phyloP scores from a whole-genome alignment of 129 eudicot genomes.

The Flaveria trinervia region DNA sequence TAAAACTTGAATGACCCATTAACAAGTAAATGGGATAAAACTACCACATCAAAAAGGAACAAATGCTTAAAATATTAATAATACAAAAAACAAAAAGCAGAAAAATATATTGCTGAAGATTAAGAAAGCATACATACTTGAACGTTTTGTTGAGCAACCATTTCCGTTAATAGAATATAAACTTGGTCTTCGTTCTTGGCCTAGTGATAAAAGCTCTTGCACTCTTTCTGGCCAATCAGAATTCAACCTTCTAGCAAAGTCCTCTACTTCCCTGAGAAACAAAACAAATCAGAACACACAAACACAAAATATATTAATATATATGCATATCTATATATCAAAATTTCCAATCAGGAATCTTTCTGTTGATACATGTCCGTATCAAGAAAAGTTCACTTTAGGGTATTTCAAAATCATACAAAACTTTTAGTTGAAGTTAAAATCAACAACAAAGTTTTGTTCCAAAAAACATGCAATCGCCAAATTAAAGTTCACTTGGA shows the following conservation, averaged over 20 bases:
- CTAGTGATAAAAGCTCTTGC: constrained; percentile 65
- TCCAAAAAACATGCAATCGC: background rate
- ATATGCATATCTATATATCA: background rate
- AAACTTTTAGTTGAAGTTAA: background rate
- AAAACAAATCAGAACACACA: constrained; percentile 22
- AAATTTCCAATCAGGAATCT: background rate
- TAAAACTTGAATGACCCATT: background rate
- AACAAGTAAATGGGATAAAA: background rate
- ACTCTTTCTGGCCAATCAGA: constrained; percentile 83
- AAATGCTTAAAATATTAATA: background rate
- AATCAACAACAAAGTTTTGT: background rate
- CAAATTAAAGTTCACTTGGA: background rate
- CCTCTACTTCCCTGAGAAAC: constrained; percentile 72
- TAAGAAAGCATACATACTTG: constrained; percentile 41
- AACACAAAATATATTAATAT: background rate
- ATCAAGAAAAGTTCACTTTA: background rate
- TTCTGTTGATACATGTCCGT: too few relatives aligned
- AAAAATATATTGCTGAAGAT: background rate
- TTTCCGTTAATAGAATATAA: constrained; percentile 45
- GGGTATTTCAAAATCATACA: background rate
- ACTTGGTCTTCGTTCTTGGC: constrained; percentile 55
- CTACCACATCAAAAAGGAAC: background rate
- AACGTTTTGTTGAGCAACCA: constrained; percentile 48
- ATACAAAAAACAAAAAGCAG: background rate
- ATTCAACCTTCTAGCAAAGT: constrained; percentile 76